These are phyloP conservation scores for Carallia brachiata DNA, from an alignment of 345 rosid genomes.

Conservation along the genomic window DNA sequence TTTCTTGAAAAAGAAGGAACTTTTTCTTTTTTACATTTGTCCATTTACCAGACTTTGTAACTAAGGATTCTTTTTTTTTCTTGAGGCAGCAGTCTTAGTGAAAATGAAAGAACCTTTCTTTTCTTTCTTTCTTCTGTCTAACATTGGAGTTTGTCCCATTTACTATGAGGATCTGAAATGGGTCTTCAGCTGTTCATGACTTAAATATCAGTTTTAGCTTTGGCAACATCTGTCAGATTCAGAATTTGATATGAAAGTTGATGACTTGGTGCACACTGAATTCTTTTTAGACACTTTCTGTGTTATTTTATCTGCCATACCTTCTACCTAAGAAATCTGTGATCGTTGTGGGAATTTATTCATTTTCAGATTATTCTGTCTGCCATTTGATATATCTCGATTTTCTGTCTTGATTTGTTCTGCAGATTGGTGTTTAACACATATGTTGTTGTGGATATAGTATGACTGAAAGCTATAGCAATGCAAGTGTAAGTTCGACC, in stretches of 20 bases:
- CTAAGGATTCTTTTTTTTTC: no score
- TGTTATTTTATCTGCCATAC: neutral
- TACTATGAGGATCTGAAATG: neutral
- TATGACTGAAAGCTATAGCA: slow-evolving; percentile 46
- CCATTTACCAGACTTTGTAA: no score
- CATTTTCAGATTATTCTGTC: no score
- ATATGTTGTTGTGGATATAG: slow-evolving; percentile 12
- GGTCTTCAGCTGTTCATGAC: neutral
- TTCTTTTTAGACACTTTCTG: neutral
- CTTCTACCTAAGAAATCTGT: neutral
- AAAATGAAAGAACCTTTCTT: no score
- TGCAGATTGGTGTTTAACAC: slow-evolving; percentile 1
- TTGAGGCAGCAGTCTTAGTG: no score
- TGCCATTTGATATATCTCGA: no score
- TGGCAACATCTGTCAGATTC: no score
- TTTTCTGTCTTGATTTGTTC: slow-evolving; percentile 3
- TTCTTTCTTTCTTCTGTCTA: no score
- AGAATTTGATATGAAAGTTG: neutral
- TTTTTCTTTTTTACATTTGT: no score
- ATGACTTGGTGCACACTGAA: neutral
- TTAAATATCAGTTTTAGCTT: neutral
- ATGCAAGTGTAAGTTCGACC: slow-evolving; percentile 74
- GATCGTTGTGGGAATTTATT: no score
- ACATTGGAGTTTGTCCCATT: no score
- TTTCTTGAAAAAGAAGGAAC: no score